A percentile compares a stretch with the other conserved stretches of the same genome.
These are phyloP conservation scores for Acanthamoeba lenticulata DNA, from an alignment of 208 protist genomes.

Conservation along the genomic window DNA sequence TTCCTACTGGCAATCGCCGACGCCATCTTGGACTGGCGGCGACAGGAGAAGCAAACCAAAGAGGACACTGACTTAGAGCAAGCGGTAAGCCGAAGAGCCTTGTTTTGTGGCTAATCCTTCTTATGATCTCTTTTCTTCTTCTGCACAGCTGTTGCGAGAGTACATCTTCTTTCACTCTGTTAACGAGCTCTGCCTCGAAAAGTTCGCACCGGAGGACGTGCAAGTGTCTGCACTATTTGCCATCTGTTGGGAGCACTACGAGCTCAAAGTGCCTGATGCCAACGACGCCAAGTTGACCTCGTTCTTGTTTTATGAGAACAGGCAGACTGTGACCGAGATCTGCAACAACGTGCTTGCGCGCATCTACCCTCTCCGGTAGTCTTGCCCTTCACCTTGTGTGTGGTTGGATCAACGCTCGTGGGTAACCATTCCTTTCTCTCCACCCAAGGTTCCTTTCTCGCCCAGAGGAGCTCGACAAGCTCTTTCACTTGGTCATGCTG, in stretches of 20 bases:
- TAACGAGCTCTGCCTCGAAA: neutral
- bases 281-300: neutral
- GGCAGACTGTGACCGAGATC: neutral
- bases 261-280: slow-evolving; percentile 41
- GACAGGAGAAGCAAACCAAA: neutral
- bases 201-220: neutral
- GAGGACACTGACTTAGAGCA: neutral
- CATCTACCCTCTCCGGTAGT: slow-evolving; percentile 51
- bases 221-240: slow-evolving; percentile 24
- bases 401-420: neutral
- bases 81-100: neutral
- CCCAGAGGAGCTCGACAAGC: slow-evolving; percentile 47
- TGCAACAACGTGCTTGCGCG: slow-evolving; percentile 40
- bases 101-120: neutral
- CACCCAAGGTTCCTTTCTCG: neutral
- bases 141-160: neutral
- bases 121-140: neutral
- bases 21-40: slow-evolving; percentile 8
- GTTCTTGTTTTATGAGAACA: neutral
- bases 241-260: slow-evolving; percentile 53
- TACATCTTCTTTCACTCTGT: slow-evolving; percentile 34
- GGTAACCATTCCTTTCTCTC: neutral
- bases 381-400: neutral
- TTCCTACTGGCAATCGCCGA: neutral
- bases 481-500: slow-evolving; percentile 30